phyloP scores from a whole-genome alignment of 352 stramenopile species.

The Peronospora farinosa region DNA sequence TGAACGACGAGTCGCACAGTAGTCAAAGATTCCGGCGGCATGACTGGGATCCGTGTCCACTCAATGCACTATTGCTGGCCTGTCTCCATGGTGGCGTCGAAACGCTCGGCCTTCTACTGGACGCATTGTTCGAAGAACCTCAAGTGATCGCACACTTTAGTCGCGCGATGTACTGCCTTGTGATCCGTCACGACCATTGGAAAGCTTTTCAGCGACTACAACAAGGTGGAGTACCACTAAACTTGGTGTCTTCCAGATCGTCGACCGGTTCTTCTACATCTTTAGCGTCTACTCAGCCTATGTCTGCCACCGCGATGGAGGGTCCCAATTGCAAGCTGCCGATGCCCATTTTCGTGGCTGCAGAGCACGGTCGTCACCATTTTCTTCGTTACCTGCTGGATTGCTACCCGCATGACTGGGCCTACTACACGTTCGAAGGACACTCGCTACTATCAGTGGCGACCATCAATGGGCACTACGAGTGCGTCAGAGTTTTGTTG shows the following conservation, averaged over 20 bases:
- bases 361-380: constrained; percentile 42
- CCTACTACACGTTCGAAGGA: constrained; percentile 50
- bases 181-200: constrained; percentile 57
- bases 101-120: constrained; percentile 51
- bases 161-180: constrained; percentile 59
- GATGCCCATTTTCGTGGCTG: constrained; percentile 49
- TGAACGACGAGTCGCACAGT: constrained; percentile 17
- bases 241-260: constrained; percentile 23
- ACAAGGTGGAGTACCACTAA: constrained; percentile 32
- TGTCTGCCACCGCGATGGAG: constrained; percentile 19
- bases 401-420: constrained; percentile 23
- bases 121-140: constrained; percentile 50
- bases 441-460: constrained; percentile 61
- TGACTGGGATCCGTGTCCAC: constrained; percentile 19
- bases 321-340: constrained; percentile 37
- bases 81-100: constrained; percentile 44
- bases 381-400: constrained; percentile 52
- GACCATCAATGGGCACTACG: constrained; percentile 60
- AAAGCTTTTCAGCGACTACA: constrained; percentile 51
- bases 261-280: constrained; percentile 18
- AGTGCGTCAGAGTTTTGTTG: constrained; percentile 56
- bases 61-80: constrained; percentile 60
- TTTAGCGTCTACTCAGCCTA: constrained; percentile 10
- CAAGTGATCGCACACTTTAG: constrained; percentile 43
- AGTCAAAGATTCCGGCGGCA: constrained; percentile 12